phyloP scores from a whole-genome alignment of 2,329 filamentous ascomycete species.

The Pyrenochaeta sp. region DNA sequence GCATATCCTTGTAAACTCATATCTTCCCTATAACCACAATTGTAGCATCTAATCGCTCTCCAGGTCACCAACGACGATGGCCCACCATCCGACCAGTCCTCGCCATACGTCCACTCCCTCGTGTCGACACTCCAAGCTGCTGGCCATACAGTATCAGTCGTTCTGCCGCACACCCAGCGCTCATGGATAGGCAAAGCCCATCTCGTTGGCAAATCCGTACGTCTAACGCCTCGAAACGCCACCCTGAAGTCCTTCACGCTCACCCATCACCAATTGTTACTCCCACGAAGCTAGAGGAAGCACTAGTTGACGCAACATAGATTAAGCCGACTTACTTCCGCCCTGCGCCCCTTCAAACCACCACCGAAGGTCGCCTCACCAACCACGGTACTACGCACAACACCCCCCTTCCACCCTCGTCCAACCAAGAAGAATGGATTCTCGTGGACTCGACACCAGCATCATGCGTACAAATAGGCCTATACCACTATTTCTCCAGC shows the following conservation, averaged over 20 bases:
- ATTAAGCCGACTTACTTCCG: conserved; percentile 86
- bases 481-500: conserved; percentile 56
- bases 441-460: conserved; percentile 61
- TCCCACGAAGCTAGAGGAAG: not conserved
- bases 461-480: conserved; percentile 59
- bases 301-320: conserved; percentile 3
- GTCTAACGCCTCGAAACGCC: not conserved
- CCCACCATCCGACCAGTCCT: conserved; percentile 59
- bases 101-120: conserved; percentile 58
- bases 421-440: conserved; percentile 57
- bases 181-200: conserved; percentile 99
- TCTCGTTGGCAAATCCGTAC: conserved; percentile 81
- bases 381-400: conserved; percentile 50
- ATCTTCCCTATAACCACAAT: not conserved
- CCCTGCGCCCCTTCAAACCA: conserved; percentile 63
- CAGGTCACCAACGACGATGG: conserved; percentile 63
- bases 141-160: conserved; percentile 89
- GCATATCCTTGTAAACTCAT: conserved; percentile 49
- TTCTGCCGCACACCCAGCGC: conserved; percentile 88
- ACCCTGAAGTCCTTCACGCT: too few relatives aligned
- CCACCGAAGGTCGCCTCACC: conserved; percentile 39
- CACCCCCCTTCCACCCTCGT: conserved; percentile 40
- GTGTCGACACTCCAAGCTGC: conserved; percentile 62
- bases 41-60: conserved; percentile 6
- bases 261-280: too few relatives aligned